Conservation (phyloP, 2,329 filamentous ascomycete genomes). For the Aphanocladium album region DNA sequence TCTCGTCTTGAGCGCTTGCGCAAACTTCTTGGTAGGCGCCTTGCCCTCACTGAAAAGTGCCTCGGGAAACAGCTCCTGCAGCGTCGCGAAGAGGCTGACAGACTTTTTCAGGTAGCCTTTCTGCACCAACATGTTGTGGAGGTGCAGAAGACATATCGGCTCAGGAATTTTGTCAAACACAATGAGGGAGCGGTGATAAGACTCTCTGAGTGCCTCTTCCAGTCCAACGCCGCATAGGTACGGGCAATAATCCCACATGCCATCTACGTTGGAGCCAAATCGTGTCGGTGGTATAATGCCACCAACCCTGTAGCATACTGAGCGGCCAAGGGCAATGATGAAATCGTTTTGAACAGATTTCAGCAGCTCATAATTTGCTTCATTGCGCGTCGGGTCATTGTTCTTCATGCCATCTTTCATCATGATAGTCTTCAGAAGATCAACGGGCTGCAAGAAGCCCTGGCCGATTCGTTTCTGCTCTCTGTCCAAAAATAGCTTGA, state of each 20-base stretch:
- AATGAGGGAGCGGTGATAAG: constrained; percentile 28
- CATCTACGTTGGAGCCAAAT: constrained; percentile 38
- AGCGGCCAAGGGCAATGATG: constrained; percentile 16
- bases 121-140: constrained; percentile 44
- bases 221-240: constrained; percentile 43
- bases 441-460: constrained; percentile 13
- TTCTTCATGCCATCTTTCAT: neutral
- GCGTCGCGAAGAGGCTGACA: constrained; percentile 27
- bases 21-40: constrained; percentile 14
- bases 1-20: constrained; percentile 2
- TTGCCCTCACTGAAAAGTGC: constrained; percentile 13
- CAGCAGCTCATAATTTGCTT: constrained; percentile 1
- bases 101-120: constrained; percentile 32
- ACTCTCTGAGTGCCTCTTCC: constrained; percentile 37
- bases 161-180: constrained; percentile 38
- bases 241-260: constrained; percentile 44
- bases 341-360: constrained; percentile 15
- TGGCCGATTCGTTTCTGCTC: constrained; percentile 20
- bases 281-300: constrained; percentile 33
- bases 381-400: neutral
- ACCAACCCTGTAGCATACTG: constrained; percentile 12
- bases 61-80: constrained; percentile 20
- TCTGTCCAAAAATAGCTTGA: constrained; percentile 39
- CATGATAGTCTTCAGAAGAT: neutral
- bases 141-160: constrained; percentile 34